phyloP scores from a whole-genome alignment of 768 basidiomycete species.

The Leccinum ochraceum region DNA sequence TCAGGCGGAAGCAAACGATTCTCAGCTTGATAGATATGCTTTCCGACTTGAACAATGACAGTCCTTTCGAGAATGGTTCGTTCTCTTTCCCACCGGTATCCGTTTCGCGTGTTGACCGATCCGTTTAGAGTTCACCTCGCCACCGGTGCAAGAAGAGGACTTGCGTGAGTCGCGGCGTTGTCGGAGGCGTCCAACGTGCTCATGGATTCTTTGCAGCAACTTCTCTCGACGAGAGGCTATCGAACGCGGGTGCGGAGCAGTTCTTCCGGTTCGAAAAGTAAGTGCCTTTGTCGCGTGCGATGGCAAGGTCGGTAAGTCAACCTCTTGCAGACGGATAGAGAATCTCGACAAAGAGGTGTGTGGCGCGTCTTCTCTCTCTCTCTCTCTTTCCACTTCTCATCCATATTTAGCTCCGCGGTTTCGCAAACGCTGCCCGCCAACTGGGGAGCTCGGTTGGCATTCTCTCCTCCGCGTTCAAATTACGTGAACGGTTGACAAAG shows the following conservation, averaged over 20 bases:
- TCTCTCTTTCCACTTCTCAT: conserved; percentile 12
- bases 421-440: conserved; percentile 56
- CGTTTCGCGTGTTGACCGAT: conserved; percentile 9
- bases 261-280: conserved; percentile 52
- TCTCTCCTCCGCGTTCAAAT: conserved; percentile 52
- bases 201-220: conserved; percentile 32
- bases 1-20: conserved; percentile 46
- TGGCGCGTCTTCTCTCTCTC: not conserved
- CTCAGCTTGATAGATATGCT: conserved; percentile 49
- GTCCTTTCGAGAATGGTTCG: conserved; percentile 36
- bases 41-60: conserved; percentile 45
- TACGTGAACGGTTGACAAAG: conserved; percentile 52
- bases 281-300: conserved; percentile 11
- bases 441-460: conserved; percentile 58
- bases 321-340: conserved; percentile 40
- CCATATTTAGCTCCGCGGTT: conserved; percentile 45
- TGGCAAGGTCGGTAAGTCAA: conserved; percentile 9
- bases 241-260: conserved; percentile 49
- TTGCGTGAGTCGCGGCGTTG: conserved; percentile 32
- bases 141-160: conserved; percentile 45
- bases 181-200: conserved; percentile 9
- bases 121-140: conserved; percentile 29
- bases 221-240: conserved; percentile 50
- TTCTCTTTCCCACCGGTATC: conserved; percentile 1
- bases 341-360: conserved; percentile 50